Conservation (phyloP, 73 alveolate species). For the Paramecium octaurelia region DNA sequence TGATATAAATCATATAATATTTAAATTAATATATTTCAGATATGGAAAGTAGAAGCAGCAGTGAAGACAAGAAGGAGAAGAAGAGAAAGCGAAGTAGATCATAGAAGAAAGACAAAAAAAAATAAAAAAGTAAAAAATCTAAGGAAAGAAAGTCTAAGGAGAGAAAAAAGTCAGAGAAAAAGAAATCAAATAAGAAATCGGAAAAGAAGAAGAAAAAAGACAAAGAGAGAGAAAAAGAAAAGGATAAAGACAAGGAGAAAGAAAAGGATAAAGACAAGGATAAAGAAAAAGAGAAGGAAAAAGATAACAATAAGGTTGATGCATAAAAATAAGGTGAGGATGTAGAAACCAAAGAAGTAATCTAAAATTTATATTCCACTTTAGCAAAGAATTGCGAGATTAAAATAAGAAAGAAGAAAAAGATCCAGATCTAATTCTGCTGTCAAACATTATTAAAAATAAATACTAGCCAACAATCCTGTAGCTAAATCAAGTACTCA, state of each 20-base stretch:
- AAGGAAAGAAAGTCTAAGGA: conserved; percentile 51
- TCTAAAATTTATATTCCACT: neutral
- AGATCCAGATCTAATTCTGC: conserved; percentile 50
- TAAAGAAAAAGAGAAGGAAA: neutral
- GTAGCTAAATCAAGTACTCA: conserved; percentile 38
- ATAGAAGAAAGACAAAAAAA: neutral
- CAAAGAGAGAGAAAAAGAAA: neutral
- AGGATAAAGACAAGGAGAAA: neutral
- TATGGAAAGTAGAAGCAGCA: neutral
- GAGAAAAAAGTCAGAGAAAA: neutral
- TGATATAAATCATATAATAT: neutral
- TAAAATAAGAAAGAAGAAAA: conserved; percentile 41
- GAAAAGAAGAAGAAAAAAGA: neutral
- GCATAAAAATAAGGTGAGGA: neutral
- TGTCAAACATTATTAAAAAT: conserved; percentile 15
- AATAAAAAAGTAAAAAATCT: conserved; percentile 39
- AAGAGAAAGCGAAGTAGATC: conserved; percentile 8
- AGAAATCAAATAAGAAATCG: neutral
- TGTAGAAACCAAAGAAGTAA: neutral
- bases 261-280: neutral
- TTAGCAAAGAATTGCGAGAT: conserved; percentile 41
- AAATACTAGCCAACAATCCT: conserved; percentile 34
- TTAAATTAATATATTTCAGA: neutral
- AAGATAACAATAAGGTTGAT: neutral
- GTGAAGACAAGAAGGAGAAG: neutral